phyloP scores from a whole-genome alignment of 1,284 basidiomycete species.

The Ustilago esculenta region DNA sequence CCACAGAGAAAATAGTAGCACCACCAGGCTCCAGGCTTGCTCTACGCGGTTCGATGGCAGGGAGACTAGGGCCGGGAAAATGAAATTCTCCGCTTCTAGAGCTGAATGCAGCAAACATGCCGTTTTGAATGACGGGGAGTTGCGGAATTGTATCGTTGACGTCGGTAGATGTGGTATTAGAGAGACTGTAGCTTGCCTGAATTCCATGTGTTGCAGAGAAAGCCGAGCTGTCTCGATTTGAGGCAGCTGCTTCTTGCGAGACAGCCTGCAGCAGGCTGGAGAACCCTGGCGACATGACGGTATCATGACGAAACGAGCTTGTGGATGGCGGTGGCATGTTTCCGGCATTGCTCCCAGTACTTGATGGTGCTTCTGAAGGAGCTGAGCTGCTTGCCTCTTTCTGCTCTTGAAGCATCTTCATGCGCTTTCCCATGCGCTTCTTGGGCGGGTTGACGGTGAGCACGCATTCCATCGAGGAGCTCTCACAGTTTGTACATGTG shows the following conservation, averaged over 20 bases:
- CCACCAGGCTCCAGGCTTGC: background rate
- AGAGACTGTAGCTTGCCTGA: too few relatives aligned
- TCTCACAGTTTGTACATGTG: conserved; percentile 27
- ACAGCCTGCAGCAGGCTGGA: conserved; percentile 31
- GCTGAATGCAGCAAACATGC: conserved; percentile 21
- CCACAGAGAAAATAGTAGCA: background rate
- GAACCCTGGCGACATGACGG: conserved; percentile 26
- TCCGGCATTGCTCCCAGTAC: background rate
- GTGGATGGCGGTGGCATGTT: background rate
- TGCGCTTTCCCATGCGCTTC: conserved; percentile 37
- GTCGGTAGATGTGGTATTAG: too few relatives aligned
- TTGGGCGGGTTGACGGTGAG: conserved; percentile 39
- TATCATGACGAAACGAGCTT: background rate
- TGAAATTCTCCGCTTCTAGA: conserved; percentile 1
- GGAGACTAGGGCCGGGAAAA: background rate
- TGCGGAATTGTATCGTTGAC: background rate
- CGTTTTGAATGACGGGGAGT: conserved; percentile 22
- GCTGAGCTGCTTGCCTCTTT: background rate
- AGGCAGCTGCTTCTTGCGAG: conserved; percentile 3
- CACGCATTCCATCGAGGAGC: conserved; percentile 22
- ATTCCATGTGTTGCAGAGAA: too few relatives aligned
- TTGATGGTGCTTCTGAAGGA: background rate
- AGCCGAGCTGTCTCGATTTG: too few relatives aligned
- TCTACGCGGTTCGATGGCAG: background rate
- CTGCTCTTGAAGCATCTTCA: conserved; percentile 41